These are phyloP conservation scores for Xylaria castorea DNA, from an alignment of 495 filamentous ascomycete genomes.

Conservation along the genomic window DNA sequence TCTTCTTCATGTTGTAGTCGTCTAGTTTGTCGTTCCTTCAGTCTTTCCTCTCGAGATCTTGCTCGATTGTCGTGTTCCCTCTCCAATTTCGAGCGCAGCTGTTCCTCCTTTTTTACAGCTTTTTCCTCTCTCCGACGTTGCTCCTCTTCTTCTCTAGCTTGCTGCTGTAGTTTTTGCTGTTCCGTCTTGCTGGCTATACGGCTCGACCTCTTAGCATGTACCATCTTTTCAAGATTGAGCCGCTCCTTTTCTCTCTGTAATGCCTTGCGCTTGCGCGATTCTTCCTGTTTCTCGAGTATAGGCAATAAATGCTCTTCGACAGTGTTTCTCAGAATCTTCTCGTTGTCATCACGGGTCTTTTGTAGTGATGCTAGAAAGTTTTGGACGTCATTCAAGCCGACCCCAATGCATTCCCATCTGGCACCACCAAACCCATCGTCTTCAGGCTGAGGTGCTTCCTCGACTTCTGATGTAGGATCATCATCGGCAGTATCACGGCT, in stretches of 20 bases:
- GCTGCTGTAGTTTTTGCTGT: slow-evolving; percentile 75
- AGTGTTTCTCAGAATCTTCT: slow-evolving; percentile 73
- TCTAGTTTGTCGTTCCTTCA: slow-evolving; percentile 81
- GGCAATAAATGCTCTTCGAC: slow-evolving; percentile 80
- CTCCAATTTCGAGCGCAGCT: slow-evolving; percentile 69
- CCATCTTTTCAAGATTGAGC: slow-evolving; percentile 79
- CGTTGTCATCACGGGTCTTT: slow-evolving; percentile 78
- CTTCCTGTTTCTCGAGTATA: slow-evolving; percentile 81
- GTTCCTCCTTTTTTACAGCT: slow-evolving; percentile 71
- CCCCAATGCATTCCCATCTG: slow-evolving; percentile 91
- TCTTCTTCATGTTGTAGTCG: slow-evolving; percentile 84
- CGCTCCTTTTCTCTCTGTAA: slow-evolving; percentile 79
- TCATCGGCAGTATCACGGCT: slow-evolving; percentile 61
- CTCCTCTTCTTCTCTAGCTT: slow-evolving; percentile 71
- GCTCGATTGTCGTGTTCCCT: slow-evolving; percentile 81
- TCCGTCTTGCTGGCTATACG: slow-evolving; percentile 82
- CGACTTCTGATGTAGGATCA: slow-evolving; percentile 42
- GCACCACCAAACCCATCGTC: slow-evolving; percentile 71
- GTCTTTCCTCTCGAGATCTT: slow-evolving; percentile 81
- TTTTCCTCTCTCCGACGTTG: slow-evolving; percentile 70
- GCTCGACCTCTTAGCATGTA: slow-evolving; percentile 91
- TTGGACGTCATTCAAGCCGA: slow-evolving; percentile 78
- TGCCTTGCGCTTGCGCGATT: slow-evolving; percentile 72
- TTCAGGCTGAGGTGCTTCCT: slow-evolving; percentile 51
- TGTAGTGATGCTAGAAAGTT: slow-evolving; percentile 72